phyloP scores from a whole-genome alignment of 805 yeast species.

The Suhomyces sp. region DNA sequence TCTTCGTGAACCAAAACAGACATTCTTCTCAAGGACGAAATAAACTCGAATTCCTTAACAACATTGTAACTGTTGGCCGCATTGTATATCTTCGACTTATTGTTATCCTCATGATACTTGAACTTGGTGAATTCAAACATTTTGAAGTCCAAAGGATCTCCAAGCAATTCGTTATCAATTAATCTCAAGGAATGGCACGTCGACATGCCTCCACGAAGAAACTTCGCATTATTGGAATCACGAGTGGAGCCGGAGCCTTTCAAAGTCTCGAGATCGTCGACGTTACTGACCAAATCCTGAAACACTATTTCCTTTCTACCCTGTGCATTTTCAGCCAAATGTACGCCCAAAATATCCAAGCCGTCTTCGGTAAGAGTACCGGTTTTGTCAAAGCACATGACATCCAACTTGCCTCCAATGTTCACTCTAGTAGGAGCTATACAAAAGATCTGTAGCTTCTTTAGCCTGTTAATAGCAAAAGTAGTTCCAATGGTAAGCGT shows the following conservation, averaged over 20 bases:
- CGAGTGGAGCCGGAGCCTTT: constrained; percentile 1
- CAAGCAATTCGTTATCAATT: constrained; percentile 77
- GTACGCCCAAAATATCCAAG: constrained; percentile 71
- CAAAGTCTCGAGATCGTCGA: constrained; percentile 6
- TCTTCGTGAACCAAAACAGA: constrained; percentile 53
- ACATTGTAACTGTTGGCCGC: constrained; percentile 23
- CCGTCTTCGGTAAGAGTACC: constrained; percentile 98
- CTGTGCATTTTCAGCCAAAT: constrained; percentile 38
- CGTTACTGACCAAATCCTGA: constrained; percentile 21
- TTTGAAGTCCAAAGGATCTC: constrained; percentile 90
- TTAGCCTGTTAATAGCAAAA: constrained; percentile 78
- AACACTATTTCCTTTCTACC: constrained; percentile 40
- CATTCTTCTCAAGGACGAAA: constrained; percentile 85
- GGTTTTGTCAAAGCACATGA: constrained; percentile 92
- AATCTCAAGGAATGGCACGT: constrained; percentile 85
- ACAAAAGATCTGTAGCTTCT: constrained; percentile 67
- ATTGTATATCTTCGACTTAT: constrained; percentile 6
- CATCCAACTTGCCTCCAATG: constrained; percentile 92
- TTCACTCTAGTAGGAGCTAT: constrained; percentile 93
- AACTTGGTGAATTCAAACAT: constrained; percentile 91
- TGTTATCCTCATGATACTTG: constrained; percentile 67
- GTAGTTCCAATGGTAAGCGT: constrained; percentile 95
- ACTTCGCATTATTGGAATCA: constrained; percentile 23
- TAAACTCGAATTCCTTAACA: constrained; percentile 69
- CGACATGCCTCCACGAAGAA: constrained; percentile 48